Base-by-base conservation (phyloP, 2,329 filamentous ascomycete genomes). In the Stromatinia cepivora region DNA sequence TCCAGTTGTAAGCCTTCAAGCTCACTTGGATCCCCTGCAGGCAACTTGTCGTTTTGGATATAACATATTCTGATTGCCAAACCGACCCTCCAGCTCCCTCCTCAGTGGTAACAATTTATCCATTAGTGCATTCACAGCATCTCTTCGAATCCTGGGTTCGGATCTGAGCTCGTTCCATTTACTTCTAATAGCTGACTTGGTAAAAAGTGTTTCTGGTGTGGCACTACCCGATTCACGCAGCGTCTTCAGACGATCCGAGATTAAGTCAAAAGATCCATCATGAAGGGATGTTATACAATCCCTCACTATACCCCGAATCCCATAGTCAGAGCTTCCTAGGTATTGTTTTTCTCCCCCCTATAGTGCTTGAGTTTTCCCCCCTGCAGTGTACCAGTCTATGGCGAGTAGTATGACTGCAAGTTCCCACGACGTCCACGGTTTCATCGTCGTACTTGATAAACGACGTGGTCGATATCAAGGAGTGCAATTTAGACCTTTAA, bases 101-200 rank as follows among this genome's bases (percentile, higher is more conserved):
- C 0, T 22, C 10, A 36, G 20, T 7, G 53, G 31, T 13, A 56
- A 13, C 11, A 56, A 22, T 5, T 13, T 7, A 3, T 6, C 7
- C 20, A 13, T 0, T 34, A 36, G 22, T 1, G 28, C 20, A 56
- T 10, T 1, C 5, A n/a, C 3, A 20, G 53, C 53, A 1, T 3
- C 9, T 0, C 11, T 5, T 36, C 5, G 20, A 22, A 13, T 3
- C 15, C 20, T 1, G 7, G 1, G 1, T 20, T 17, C 17, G 20
- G 1, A 20, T 7, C 1, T 46, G 45, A 46, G 15, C 0, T 1
- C 20, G 17, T 1, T 1, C 45, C 45, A 46, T 22, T 7, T 39
- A 1, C 11, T 10, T 13, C 2, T 1, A 39, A 39, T 13, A 39
- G 36, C 10, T 39, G 1, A 0, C 36, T 0, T 1, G 36, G 1